Evolutionary conservation across 2,329 filamentous ascomycete species (phyloP).

Genomic region (Fusarium marasasianum): DNA sequence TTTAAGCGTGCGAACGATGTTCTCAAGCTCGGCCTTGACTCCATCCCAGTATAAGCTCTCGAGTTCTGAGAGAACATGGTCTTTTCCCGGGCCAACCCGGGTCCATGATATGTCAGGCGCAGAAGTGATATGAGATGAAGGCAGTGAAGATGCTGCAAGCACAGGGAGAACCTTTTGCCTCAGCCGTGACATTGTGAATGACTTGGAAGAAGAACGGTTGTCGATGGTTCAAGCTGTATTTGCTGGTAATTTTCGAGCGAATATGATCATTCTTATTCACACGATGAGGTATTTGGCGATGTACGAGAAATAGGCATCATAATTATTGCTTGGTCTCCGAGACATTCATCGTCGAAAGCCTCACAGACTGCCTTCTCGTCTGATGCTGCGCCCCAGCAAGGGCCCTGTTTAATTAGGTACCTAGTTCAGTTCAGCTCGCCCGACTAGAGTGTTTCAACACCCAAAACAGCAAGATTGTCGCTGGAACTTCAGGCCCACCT

Average conservation of each 20-base stretch:
- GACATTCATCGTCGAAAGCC: conserved; percentile 1
- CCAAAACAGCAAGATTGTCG: conserved; percentile 27
- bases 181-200: conserved; percentile 22
- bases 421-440: conserved; percentile 21
- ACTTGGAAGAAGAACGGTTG: background rate
- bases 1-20: conserved; percentile 36
- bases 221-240: background rate
- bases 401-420: background rate
- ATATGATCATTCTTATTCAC: background rate
- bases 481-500: background rate
- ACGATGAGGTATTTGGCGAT: background rate
- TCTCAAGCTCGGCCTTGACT: conserved; percentile 34
- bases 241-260: background rate
- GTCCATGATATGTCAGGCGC: conserved; percentile 29
- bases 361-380: conserved; percentile 12
- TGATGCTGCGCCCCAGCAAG: conserved; percentile 25
- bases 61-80: conserved; percentile 29
- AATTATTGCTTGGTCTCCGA: background rate
- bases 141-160: conserved; percentile 7
- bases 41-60: conserved; percentile 36
- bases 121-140: conserved; percentile 23
- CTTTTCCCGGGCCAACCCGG: conserved; percentile 13
- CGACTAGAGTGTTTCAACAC: conserved; percentile 3
- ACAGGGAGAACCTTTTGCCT: conserved; percentile 23
- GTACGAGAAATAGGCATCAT: background rate